A percentile compares a stretch with the other conserved stretches of the same genome.
Conservation (phyloP, 768 basidiomycete genomes). For the Tylopilus vinaceipallidus region DNA sequence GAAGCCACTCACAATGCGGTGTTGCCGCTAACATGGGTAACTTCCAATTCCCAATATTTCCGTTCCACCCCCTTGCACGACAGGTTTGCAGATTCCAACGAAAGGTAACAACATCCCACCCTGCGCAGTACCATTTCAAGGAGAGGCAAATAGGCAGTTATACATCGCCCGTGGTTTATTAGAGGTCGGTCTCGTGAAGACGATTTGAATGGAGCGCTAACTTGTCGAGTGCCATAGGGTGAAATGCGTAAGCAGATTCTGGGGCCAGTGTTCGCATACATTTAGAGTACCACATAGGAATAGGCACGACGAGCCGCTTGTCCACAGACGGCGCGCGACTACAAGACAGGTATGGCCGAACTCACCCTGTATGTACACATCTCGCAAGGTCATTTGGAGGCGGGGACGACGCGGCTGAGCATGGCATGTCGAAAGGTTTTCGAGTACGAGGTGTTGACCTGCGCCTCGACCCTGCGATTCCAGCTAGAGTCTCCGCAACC, state of each 20-base stretch:
- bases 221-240: constrained; percentile 4
- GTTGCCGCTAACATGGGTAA: constrained; percentile 19
- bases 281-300: constrained; percentile 5
- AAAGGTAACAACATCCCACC: constrained; percentile 22
- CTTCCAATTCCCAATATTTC: neutral
- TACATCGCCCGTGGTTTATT: constrained; percentile 22
- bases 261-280: neutral
- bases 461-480: constrained; percentile 19
- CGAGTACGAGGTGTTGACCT: constrained; percentile 26
- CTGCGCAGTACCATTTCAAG: constrained; percentile 12
- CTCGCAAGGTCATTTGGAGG: neutral
- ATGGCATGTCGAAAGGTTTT: constrained; percentile 6
- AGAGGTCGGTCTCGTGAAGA: constrained; percentile 3
- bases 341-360: constrained; percentile 9
- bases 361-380: constrained; percentile 7
- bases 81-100: constrained; percentile 7
- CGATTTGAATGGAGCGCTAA: constrained; percentile 5
- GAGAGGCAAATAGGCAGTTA: constrained; percentile 4
- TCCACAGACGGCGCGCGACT: constrained; percentile 16
- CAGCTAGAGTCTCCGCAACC: neutral
- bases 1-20: neutral
- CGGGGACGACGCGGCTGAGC: neutral
- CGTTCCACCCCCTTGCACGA: neutral
- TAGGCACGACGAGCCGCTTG: constrained; percentile 14
- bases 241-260: constrained; percentile 17